Base-by-base conservation (phyloP, 1,284 basidiomycete genomes). In the Apiotrichum akiyoshidainum region DNA sequence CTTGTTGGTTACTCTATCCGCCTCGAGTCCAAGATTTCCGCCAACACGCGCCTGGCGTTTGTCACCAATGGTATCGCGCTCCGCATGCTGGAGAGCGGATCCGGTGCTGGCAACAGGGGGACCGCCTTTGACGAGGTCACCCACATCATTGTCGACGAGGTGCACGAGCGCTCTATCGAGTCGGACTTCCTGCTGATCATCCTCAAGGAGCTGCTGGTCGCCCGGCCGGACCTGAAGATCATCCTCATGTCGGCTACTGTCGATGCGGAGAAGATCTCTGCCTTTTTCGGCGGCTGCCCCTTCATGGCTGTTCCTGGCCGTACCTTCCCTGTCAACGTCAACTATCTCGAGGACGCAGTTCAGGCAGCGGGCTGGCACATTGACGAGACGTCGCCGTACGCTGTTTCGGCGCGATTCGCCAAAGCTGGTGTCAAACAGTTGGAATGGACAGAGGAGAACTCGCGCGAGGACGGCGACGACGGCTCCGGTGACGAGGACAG, bases 221-320 rank as follows among this genome's bases (percentile, higher is more conserved):
- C 88, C 63, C 84, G 92, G 22, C 84, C 86, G 47, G 87, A 95
- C 68, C 81, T 99, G 52, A 95, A 91, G 78, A 85, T 99, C 35
- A 85, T 99, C 37, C 83, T 99, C 55, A 99, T 99, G 96, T 97
- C 93, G 26, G 96, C 96, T 0, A 99, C 96, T 0, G 83, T 98
- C 34, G 92, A 99, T 70, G 89, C 92, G 0, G 89, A 94, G 60
- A 95, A 97, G 78, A 87, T 99, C 53, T 91, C 93, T n/a, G 80
- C 79, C 22, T 99, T 90, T 78, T 98, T 99, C 72, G 91, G 89
- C 21, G 87, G 87, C 31, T 97, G 94, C 72, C 92, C 93, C 0
- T 86, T 87, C 31, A 81, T 97, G 47, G 85, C 86, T 63, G 90
- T 99, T 17, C 95, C 95, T 10, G 96, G 96, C 2, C 85, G 96